Evolutionary conservation across 108 stramenopile species (phyloP).

Genomic region (Cylindrotheca closterium): DNA sequence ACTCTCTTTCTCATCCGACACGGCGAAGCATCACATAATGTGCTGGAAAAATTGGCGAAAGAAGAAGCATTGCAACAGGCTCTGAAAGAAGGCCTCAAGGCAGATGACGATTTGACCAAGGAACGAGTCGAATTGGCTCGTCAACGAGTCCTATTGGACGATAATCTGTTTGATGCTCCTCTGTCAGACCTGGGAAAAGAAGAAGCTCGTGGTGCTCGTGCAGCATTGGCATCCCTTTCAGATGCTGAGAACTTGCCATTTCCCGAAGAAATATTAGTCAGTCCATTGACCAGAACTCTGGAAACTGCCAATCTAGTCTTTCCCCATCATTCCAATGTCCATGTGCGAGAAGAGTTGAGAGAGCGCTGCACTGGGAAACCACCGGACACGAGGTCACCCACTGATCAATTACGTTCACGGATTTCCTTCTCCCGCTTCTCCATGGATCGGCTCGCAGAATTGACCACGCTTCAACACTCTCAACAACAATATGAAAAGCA

Average conservation of each 20-base stretch:
- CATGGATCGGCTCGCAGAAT: not conserved
- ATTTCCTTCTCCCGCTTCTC: constrained; percentile 1
- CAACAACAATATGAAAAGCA: not conserved
- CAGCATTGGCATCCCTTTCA: constrained; percentile 28
- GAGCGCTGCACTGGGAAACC: constrained; percentile 54
- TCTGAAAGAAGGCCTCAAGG: not conserved
- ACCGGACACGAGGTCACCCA: constrained; percentile 37
- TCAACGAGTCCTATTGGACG: constrained; percentile 34
- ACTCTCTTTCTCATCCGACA: constrained; percentile 76
- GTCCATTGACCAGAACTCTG: constrained; percentile 52
- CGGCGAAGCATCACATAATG: constrained; percentile 71
- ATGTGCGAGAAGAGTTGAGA: constrained; percentile 48
- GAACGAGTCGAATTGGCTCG: constrained; percentile 44
- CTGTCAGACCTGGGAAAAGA: constrained; percentile 43
- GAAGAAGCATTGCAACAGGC: constrained; percentile 19
- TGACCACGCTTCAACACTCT: not conserved
- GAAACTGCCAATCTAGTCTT: constrained; percentile 52
- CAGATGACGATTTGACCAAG: constrained; percentile 18
- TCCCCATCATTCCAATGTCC: constrained; percentile 36
- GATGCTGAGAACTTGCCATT: constrained; percentile 21
- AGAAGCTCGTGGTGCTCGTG: constrained; percentile 32
- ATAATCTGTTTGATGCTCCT: constrained; percentile 47
- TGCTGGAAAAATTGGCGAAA: constrained; percentile 38
- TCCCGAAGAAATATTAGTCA: constrained; percentile 54
- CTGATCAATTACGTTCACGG: not conserved